Evolutionary conservation across 352 stramenopile genomes (phyloP).

Genomic region (Discostella stelligera): DNA sequence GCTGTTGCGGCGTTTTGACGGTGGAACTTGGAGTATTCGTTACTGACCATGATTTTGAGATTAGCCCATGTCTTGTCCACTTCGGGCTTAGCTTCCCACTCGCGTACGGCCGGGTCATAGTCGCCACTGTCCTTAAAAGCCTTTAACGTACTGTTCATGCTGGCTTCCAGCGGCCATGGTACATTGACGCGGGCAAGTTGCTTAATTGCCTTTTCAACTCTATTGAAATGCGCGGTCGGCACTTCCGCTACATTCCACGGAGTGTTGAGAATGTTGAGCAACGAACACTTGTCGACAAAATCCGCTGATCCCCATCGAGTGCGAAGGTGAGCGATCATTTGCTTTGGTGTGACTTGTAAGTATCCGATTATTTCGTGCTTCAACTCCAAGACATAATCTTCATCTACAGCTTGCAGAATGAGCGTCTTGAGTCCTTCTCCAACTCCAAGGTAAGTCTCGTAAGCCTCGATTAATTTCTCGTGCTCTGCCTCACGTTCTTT

Average conservation of each 20-base stretch:
- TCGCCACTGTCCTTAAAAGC: neutral
- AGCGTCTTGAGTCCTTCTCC: neutral
- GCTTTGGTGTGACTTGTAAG: slow-evolving; percentile 10
- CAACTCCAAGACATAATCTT: neutral
- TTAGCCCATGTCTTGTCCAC: slow-evolving; percentile 13
- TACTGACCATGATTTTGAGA: slow-evolving; percentile 7
- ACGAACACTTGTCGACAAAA: slow-evolving; percentile 3
- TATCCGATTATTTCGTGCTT: slow-evolving; percentile 10
- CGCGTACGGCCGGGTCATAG: neutral
- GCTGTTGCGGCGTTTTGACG: slow-evolving; percentile 5
- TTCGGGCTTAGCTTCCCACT: neutral
- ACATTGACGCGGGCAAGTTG: slow-evolving; percentile 14
- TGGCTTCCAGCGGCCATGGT: neutral
- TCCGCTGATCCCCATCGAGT: slow-evolving; percentile 6
- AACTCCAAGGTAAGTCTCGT: neutral
- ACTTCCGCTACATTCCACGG: neutral
- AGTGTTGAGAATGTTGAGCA: neutral
- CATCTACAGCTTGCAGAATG: neutral
- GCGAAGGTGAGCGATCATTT: slow-evolving; percentile 20
- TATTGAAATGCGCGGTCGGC: neutral
- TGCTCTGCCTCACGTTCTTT: neutral
- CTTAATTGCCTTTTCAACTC: neutral
- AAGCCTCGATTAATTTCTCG: neutral
- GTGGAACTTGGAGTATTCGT: neutral
- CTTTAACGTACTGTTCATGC: neutral